These are phyloP conservation scores for Phytopythium helicoides DNA, from an alignment of 352 stramenopile genomes.

Conservation along the genomic window DNA sequence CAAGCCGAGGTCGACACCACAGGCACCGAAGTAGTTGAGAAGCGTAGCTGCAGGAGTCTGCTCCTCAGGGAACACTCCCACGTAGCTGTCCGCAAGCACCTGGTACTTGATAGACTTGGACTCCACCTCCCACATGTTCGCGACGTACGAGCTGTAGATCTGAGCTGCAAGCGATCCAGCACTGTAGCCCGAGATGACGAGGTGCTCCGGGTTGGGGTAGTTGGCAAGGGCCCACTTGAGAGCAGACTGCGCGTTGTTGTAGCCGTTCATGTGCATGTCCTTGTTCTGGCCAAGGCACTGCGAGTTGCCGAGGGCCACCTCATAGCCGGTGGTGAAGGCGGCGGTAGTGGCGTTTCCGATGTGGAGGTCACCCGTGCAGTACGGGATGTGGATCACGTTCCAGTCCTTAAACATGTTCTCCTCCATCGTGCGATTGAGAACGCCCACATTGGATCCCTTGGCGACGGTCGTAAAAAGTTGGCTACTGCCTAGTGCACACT, in stretches of 20 bases:
- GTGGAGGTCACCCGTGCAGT: constrained; percentile 73
- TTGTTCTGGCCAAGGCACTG: constrained; percentile 34
- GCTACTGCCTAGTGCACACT: constrained; percentile 32
- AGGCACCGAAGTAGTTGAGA: constrained; percentile 26
- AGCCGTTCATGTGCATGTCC: constrained; percentile 54
- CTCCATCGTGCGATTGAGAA: constrained; percentile 41
- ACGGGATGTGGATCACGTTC: constrained; percentile 69
- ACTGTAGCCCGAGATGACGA: constrained; percentile 51
- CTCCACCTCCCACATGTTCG: constrained; percentile 52
- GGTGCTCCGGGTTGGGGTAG: constrained; percentile 48
- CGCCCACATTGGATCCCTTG: constrained; percentile 29
- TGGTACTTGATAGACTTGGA: constrained; percentile 30
- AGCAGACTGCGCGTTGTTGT: constrained; percentile 56
- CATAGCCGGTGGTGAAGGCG: constrained; percentile 22
- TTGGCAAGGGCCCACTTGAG: constrained; percentile 59
- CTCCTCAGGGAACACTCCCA: constrained; percentile 24
- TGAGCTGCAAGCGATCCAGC: constrained; percentile 53
- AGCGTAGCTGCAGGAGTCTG: constrained; percentile 10
- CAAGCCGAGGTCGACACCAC: constrained; percentile 6
- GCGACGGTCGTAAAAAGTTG: constrained; percentile 45
- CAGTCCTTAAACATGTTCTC: constrained; percentile 68
- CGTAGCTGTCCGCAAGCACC: constrained; percentile 30
- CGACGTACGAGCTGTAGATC: constrained; percentile 30
- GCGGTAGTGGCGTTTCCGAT: constrained; percentile 31
- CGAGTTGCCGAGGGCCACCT: constrained; percentile 27